phyloP scores from a whole-genome alignment of 2,329 filamentous ascomycete genomes.

The Xylaria sp. region DNA sequence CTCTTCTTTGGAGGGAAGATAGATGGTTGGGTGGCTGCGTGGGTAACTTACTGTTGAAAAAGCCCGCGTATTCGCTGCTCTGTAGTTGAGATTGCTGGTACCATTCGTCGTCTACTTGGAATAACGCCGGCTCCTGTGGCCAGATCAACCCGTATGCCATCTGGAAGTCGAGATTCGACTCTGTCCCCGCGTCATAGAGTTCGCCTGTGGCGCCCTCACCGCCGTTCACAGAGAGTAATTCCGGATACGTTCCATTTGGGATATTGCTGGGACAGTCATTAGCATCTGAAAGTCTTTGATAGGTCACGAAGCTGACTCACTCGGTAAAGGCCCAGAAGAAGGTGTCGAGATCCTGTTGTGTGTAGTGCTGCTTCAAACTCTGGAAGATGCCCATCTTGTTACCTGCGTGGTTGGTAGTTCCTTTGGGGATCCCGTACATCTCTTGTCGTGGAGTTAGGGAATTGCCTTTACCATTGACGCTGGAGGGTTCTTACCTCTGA shows the following conservation, averaged over 20 bases:
- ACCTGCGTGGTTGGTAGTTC: constrained; percentile 46
- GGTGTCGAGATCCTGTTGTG: constrained; percentile 53
- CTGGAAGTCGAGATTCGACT: constrained; percentile 62
- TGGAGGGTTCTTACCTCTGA: constrained; percentile 47
- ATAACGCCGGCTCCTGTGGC: constrained; percentile 60
- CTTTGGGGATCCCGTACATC: constrained; percentile 53
- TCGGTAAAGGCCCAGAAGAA: constrained; percentile 51
- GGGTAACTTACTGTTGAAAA: constrained; percentile 47
- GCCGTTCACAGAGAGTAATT: constrained; percentile 52
- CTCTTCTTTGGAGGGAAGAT: neutral
- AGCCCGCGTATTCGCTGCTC: constrained; percentile 47
- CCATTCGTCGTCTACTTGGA: constrained; percentile 59
- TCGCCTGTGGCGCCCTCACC: constrained; percentile 47
- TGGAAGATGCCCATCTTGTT: constrained; percentile 58
- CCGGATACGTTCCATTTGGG: constrained; percentile 54
- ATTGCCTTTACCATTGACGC: too few species aligned
- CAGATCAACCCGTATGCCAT: constrained; percentile 62
- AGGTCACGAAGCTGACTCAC: constrained; percentile 28
- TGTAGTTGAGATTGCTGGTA: constrained; percentile 50
- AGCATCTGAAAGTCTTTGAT: neutral
- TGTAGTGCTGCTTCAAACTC: constrained; percentile 54
- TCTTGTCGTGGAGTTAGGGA: constrained; percentile 23
- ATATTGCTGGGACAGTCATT: constrained; percentile 46
- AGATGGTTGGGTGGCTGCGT: neutral
- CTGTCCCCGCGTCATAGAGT: constrained; percentile 50